Percentiles rank a stretch among this genome's conserved stretches.
Conservation (phyloP, 768 basidiomycete genomes). For the Lentinula sp. region DNA sequence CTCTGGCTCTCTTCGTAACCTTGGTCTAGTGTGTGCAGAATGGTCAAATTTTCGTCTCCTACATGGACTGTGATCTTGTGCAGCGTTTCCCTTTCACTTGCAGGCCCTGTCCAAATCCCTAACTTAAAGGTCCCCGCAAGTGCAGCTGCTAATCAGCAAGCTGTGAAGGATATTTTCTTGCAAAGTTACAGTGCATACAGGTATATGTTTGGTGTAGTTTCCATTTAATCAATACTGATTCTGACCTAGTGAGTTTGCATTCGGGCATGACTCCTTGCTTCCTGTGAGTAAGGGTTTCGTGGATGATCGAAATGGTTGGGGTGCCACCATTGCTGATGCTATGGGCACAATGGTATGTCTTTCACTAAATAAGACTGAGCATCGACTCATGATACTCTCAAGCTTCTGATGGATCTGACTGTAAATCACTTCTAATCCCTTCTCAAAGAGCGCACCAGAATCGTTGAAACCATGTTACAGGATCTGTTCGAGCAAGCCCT, state of each 20-base stretch:
- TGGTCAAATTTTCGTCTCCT: not conserved
- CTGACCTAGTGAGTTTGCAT: slow-evolving; percentile 32
- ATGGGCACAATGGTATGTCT: slow-evolving; percentile 39
- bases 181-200: slow-evolving; percentile 40
- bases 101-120: slow-evolving; percentile 28
- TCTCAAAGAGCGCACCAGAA: not conserved
- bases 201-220: slow-evolving; percentile 14
- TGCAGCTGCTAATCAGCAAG: slow-evolving; percentile 24
- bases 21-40: not conserved
- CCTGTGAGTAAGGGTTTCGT: slow-evolving; percentile 9
- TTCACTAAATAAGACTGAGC: not conserved
- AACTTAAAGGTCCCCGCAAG: slow-evolving; percentile 29
- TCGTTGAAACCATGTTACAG: slow-evolving; percentile 9
- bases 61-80: not conserved
- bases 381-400: not conserved
- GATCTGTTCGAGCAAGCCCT: slow-evolving; percentile 39
- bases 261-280: slow-evolving; percentile 38
- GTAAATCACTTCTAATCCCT: slow-evolving; percentile 8
- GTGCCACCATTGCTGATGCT: slow-evolving; percentile 31
- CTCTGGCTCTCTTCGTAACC: not conserved
- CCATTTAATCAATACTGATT: not conserved
- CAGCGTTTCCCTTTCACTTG: not conserved
- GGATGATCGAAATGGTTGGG: slow-evolving; percentile 10
- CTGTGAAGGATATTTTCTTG: slow-evolving; percentile 34
- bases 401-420: slow-evolving; percentile 40